Evolutionary conservation across 345 rosid species (phyloP), one percentile per base, ranked within the genome.

Genomic region (Corymbia maculata): DNA sequence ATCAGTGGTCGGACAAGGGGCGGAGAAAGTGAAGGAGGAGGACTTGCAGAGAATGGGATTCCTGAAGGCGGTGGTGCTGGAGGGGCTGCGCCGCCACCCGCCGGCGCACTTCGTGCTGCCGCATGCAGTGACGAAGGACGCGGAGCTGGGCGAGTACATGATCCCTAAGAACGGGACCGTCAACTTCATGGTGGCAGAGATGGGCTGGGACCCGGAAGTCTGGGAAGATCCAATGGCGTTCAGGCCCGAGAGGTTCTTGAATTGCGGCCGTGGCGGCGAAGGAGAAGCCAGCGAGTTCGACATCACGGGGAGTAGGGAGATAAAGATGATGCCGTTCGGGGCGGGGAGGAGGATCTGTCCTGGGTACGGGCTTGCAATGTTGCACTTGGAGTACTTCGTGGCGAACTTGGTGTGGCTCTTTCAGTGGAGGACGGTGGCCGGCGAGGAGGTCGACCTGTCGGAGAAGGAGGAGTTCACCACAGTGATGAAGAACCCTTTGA

Each of bases 401-500:
- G 88, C 90, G 52, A 89, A 89, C 49, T 52, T 86, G 57, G 85
- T 89, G 50, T 86, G 86, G 90, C 44, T 42, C 6, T 86, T 86
- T 10, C 84, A 89, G 28, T 86, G 88, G 88, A 79, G 49, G 66
- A 21, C 80, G 51, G 88, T 79, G 21, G 75, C 55, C 16, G 59
- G 90, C 51, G 44, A 86, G 28, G 88, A 86, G 50, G 86, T 89
- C 9, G 79, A 89, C 75, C 22, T 89, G 49, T 86, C 87, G 55
- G 90, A 88, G 86, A 86, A 86, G 88, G 68, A 51, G 85, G 90
- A 64, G 85, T 86, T 88, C 70, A 89, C 90, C 21, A 42, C 30
- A 42, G 90, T 86, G 57, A 88, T 88, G 90, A 88, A 88, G 90
- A 85, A 85, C 55, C 90, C 90, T 42, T 24, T 88, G 87, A 51